phyloP scores from a whole-genome alignment of 352 stramenopile species.

The Blastocystis sp. region DNA sequence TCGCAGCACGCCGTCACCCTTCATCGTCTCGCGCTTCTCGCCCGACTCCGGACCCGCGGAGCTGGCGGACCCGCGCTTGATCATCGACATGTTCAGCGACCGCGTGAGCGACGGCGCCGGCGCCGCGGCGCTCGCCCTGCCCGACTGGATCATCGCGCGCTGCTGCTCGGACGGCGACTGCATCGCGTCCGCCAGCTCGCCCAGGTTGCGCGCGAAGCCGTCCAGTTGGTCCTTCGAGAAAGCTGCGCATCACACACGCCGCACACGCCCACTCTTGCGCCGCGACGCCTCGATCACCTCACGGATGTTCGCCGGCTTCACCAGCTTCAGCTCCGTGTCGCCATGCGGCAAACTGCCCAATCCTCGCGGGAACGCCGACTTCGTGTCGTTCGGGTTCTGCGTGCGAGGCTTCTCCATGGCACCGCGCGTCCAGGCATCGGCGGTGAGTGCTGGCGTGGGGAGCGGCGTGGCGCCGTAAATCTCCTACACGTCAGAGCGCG shows the following conservation, averaged over 20 bases:
- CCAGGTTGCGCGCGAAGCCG: background rate
- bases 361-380: background rate
- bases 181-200: background rate
- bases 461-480: conserved; percentile 31
- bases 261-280: background rate
- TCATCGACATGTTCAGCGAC: background rate
- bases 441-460: background rate
- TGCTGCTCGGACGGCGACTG: background rate
- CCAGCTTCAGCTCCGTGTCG: background rate
- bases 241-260: background rate
- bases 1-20: conserved; percentile 2
- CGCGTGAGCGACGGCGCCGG: background rate
- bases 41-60: background rate
- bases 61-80: background rate
- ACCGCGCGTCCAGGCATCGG: conserved; percentile 30
- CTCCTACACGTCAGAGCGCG: background rate
- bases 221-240: background rate
- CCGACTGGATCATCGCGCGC: background rate
- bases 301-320: conserved; percentile 23
- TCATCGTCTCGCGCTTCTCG: conserved; percentile 8
- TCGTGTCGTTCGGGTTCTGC: background rate
- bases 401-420: conserved; percentile 6
- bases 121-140: background rate
- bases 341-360: background rate
- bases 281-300: background rate